These are phyloP conservation scores for Penicillium sp. DNA, from an alignment of 2,329 filamentous ascomycete species.

Conservation along the genomic window DNA sequence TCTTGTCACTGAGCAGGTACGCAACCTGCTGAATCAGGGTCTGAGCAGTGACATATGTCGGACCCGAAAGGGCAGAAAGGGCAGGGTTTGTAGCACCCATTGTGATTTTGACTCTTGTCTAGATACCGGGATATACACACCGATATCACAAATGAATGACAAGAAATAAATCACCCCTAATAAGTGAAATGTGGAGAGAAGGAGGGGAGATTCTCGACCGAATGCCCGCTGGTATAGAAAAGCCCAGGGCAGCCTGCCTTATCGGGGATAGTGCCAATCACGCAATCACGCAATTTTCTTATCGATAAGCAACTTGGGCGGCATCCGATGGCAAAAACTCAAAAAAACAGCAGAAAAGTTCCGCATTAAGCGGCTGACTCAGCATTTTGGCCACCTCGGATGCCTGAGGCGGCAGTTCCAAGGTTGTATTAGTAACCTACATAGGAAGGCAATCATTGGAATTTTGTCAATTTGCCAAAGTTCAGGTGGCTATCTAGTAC, in stretches of 20 bases:
- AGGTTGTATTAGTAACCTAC: background rate
- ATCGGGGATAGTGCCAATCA: constrained; percentile 31
- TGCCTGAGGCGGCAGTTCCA: background rate
- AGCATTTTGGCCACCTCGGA: background rate
- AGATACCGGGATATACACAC: constrained; percentile 22
- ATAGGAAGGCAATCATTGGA: too few species aligned
- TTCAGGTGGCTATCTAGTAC: too few species aligned
- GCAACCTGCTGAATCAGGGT: constrained; percentile 93
- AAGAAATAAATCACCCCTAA: constrained; percentile 24
- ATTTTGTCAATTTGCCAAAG: too few species aligned
- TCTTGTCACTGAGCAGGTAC: constrained; percentile 92
- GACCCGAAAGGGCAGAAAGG: constrained; percentile 69
- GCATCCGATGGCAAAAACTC: constrained; percentile 4
- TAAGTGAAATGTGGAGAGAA: constrained; percentile 23
- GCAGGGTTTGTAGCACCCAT: constrained; percentile 42
- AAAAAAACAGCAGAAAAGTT: constrained; percentile 1
- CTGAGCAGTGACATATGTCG: constrained; percentile 91
- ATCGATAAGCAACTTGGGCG: constrained; percentile 22
- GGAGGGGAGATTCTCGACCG: constrained; percentile 15
- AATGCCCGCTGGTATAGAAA: constrained; percentile 29
- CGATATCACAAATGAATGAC: constrained; percentile 21
- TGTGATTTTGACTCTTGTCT: constrained; percentile 25
- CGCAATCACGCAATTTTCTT: constrained; percentile 39
- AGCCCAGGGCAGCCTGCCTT: constrained; percentile 29
- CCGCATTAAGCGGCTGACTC: constrained; percentile 3